Evolutionary conservation across 1,284 basidiomycete genomes (phyloP).

Genomic region (Leccinum colubrinum): DNA sequence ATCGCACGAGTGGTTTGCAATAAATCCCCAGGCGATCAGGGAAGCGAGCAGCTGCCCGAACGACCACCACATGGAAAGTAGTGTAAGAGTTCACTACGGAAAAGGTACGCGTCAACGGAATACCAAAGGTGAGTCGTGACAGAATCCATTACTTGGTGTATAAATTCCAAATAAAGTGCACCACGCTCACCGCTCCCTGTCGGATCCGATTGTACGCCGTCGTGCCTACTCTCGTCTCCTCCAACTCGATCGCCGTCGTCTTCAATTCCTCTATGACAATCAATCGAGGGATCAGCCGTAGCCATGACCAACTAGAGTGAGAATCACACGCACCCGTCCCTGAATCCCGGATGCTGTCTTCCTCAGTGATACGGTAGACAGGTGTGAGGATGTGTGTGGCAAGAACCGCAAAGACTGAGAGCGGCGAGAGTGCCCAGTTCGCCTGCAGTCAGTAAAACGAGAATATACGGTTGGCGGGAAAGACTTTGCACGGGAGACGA

Average conservation of each 20-base stretch:
- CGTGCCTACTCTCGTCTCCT: too few relatives aligned
- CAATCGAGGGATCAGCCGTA: too few relatives aligned
- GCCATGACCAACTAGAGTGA: not conserved
- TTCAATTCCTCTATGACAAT: too few relatives aligned
- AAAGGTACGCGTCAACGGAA: conserved; percentile 6
- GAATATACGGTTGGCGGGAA: too few relatives aligned
- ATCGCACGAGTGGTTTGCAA: conserved; percentile 48
- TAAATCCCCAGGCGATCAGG: conserved; percentile 50
- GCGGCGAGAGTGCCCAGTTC: too few relatives aligned
- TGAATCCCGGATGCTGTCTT: conserved; percentile 52
- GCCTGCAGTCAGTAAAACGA: too few relatives aligned
- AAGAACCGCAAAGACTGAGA: too few relatives aligned
- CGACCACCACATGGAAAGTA: conserved; percentile 68
- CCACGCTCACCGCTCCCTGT: conserved; percentile 19
- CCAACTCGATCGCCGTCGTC: too few relatives aligned
- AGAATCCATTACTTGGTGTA: conserved; percentile 41
- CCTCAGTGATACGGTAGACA: too few relatives aligned
- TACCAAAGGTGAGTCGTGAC: not conserved
- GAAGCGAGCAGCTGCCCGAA: conserved; percentile 56
- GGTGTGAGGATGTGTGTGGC: too few relatives aligned
- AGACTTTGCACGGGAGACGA: too few relatives aligned
- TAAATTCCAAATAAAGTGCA: conserved; percentile 55
- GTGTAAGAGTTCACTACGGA: conserved; percentile 56
- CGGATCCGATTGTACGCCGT: too few relatives aligned
- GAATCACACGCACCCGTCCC: conserved; percentile 60